Percentiles rank a stretch among this genome's conserved stretches.
Conservation (phyloP, 495 filamentous ascomycete species). For the Aspergillus funiculosus region DNA sequence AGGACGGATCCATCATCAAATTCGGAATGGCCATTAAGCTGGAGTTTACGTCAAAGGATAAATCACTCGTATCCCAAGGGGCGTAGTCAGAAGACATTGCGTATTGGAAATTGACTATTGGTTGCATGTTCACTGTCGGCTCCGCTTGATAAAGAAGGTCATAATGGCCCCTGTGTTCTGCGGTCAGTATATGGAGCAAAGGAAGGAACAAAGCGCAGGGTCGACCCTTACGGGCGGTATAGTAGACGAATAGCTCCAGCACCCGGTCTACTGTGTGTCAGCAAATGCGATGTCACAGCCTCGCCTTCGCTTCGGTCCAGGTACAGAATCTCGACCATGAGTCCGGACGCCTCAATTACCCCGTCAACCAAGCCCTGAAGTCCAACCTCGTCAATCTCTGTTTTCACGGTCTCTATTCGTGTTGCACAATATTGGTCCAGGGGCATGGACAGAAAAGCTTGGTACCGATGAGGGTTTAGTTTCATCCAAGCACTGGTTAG, state of each 20-base stretch:
- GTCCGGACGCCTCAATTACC: constrained; percentile 64
- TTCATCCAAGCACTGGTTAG: constrained; percentile 87
- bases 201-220: neutral
- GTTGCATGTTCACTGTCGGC: constrained; percentile 46
- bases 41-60: constrained; percentile 47
- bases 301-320: constrained; percentile 80
- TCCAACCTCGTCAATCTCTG: constrained; percentile 86
- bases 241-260: constrained; percentile 58
- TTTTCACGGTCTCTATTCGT: constrained; percentile 64
- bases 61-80: constrained; percentile 38
- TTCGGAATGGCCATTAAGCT: constrained; percentile 48
- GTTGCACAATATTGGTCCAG: constrained; percentile 66
- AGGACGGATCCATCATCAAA: constrained; percentile 40
- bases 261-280: constrained; percentile 49
- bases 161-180: constrained; percentile 67
- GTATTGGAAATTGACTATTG: constrained; percentile 41
- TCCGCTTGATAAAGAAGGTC: constrained; percentile 80
- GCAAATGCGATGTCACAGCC: constrained; percentile 70
- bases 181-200: neutral
- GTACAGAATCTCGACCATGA: constrained; percentile 83
- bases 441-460: constrained; percentile 59
- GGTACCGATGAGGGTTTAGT: constrained; percentile 59
- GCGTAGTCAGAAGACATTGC: constrained; percentile 41
- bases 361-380: constrained; percentile 71
- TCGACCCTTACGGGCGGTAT: constrained; percentile 61